Conservation (phyloP, 768 basidiomycete species). For the Trametes cinnabarina region DNA sequence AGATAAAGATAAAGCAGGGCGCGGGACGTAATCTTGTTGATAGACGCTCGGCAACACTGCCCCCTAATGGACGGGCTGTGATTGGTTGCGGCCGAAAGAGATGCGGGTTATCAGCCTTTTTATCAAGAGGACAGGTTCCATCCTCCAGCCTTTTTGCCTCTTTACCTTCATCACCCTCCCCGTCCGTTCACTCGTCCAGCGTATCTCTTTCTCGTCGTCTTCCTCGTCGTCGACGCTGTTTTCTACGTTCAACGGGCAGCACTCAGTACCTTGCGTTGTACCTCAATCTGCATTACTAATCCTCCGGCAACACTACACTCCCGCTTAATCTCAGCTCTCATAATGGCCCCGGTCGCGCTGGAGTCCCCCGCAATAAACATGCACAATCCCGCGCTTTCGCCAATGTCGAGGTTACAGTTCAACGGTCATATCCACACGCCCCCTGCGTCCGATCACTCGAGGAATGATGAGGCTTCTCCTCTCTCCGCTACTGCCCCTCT, state of each 20-base stretch:
- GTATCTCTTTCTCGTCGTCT: conserved; percentile 3
- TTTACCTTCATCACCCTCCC: conserved; percentile 19
- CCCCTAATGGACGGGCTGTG: conserved; percentile 12
- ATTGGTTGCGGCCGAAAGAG: conserved; percentile 9
- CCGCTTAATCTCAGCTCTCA: conserved; percentile 14
- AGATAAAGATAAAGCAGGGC: conserved; percentile 15
- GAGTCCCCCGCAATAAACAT: conserved; percentile 52
- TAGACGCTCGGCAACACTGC: conserved; percentile 12
- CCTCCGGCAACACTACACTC: conserved; percentile 11
- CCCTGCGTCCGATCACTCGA: conserved; percentile 29
- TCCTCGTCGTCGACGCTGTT: background rate
- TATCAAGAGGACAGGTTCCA: conserved; percentile 17
- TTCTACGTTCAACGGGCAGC: conserved; percentile 1
- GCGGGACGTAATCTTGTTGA: conserved; percentile 7
- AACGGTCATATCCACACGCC: conserved; percentile 35
- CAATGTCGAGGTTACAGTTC: conserved; percentile 47
- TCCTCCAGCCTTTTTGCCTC: conserved; percentile 20
- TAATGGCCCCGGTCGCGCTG: conserved; percentile 58
- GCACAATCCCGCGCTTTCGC: conserved; percentile 42
- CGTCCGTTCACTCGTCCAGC: background rate
- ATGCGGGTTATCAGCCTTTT: conserved; percentile 19
- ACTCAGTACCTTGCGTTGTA: background rate
- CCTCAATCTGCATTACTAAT: conserved; percentile 12
- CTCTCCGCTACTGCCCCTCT: conserved; percentile 22
- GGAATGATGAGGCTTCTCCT: conserved; percentile 26